phyloP scores from a whole-genome alignment of 169 alveolate genomes.

The Plasmodium adleri region DNA sequence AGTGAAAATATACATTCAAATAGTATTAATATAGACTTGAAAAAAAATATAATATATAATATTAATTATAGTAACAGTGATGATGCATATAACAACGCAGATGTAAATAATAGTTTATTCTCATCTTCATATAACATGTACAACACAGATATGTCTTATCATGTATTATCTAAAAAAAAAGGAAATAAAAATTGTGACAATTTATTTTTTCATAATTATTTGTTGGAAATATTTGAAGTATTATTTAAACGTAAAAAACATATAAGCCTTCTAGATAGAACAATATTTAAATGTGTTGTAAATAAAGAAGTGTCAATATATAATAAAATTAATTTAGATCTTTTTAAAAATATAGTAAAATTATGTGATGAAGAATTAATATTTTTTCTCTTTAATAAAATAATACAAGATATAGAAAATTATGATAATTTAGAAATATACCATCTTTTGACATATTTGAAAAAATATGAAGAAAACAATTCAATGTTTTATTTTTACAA shows the following conservation, averaged over 20 bases:
- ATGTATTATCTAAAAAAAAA: too few species aligned
- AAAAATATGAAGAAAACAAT: constrained; percentile 12
- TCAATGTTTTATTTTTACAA: neutral
- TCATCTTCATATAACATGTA: too few species aligned
- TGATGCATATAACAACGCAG: too few species aligned
- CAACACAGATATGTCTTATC: too few species aligned
- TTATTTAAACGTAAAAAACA: constrained; percentile 42
- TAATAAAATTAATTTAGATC: constrained; percentile 12
- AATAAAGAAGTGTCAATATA: constrained; percentile 11
- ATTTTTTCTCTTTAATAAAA: constrained; percentile 17
- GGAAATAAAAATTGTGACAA: neutral
- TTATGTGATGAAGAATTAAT: constrained; percentile 27
- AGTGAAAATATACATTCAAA: neutral
- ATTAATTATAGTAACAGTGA: neutral
- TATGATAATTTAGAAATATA: constrained; percentile 31
- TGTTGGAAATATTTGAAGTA: constrained; percentile 15
- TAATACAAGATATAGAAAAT: constrained; percentile 23
- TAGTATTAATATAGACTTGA: neutral
- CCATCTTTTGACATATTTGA: constrained; percentile 2
- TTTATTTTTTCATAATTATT: constrained; percentile 3
- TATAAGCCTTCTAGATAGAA: constrained; percentile 33
- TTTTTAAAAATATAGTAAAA: constrained; percentile 13
- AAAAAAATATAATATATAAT: neutral
- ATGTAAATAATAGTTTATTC: too few species aligned
- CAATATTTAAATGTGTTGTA: constrained; percentile 19